Conservation (phyloP, 1,139 yeast species). For the Geotrichum bryndzae region DNA sequence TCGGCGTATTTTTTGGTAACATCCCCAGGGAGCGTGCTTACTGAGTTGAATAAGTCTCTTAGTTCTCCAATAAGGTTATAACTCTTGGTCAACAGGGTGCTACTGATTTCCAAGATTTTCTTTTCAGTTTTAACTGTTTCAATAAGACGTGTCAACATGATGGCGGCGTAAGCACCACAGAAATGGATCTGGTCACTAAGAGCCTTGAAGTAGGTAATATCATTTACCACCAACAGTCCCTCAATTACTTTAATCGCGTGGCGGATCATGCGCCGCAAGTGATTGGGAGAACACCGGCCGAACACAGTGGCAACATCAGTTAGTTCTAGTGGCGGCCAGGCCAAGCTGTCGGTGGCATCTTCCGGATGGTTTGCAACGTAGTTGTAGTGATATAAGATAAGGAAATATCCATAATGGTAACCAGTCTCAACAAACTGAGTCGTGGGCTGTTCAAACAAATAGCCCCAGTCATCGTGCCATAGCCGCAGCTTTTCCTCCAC, state of each 20-base stretch:
- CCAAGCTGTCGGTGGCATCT: constrained; percentile 2
- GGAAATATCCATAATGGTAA: constrained; percentile 57
- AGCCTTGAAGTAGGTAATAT: constrained; percentile 61
- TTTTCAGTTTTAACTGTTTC: constrained; percentile 15
- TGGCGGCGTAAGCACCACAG: constrained; percentile 47
- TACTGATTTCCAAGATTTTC: constrained; percentile 10
- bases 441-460: constrained; percentile 64
- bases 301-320: constrained; percentile 16
- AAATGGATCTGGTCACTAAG: constrained; percentile 64
- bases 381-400: constrained; percentile 42
- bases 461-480: constrained; percentile 72
- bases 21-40: constrained; percentile 19
- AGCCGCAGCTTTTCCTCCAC: constrained; percentile 40
- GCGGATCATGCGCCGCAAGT: constrained; percentile 26
- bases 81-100: constrained; percentile 12
- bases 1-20: constrained; percentile 25
- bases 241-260: constrained; percentile 45
- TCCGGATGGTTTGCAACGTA: constrained; percentile 14
- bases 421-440: constrained; percentile 73
- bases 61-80: constrained; percentile 6
- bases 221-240: constrained; percentile 41
- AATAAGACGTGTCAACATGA: constrained; percentile 40
- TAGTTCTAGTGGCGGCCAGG: constrained; percentile 4
- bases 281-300: constrained; percentile 14
- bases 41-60: constrained; percentile 7